Evolutionary conservation across 116 monocot genomes (phyloP).

Genomic region (Thalassia testudinum): DNA sequence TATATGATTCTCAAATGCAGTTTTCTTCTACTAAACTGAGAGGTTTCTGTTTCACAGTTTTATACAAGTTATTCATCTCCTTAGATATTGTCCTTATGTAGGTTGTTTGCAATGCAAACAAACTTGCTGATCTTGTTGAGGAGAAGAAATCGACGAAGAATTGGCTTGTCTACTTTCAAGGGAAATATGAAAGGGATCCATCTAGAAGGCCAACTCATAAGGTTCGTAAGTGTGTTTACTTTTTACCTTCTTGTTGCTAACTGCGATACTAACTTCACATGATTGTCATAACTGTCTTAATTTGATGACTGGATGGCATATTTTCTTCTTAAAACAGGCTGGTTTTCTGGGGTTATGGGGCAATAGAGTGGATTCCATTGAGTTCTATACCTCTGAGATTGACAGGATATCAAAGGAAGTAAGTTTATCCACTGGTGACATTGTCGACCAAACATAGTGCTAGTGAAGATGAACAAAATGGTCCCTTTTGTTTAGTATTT

Average conservation of each 20-base stretch:
- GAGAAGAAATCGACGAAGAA: slow-evolving; percentile 49
- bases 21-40: too few relatives aligned
- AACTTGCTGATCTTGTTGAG: slow-evolving; percentile 43
- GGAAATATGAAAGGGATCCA: slow-evolving; percentile 58
- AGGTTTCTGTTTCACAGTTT: too few relatives aligned
- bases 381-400: slow-evolving; percentile 44
- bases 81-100: too few relatives aligned
- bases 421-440: too few relatives aligned
- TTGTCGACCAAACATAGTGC: too few relatives aligned
- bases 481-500: too few relatives aligned
- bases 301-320: not conserved
- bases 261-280: not conserved
- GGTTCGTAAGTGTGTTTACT: slow-evolving; percentile 17
- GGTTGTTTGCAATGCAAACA: slow-evolving; percentile 74
- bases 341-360: slow-evolving; percentile 68
- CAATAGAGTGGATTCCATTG: slow-evolving; percentile 56
- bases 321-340: slow-evolving; percentile 22
- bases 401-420: slow-evolving; percentile 52
- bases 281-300: not conserved
- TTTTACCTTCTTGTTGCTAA: not conserved
- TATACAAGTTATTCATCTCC: too few relatives aligned
- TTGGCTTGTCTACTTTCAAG: slow-evolving; percentile 55
- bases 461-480: too few relatives aligned
- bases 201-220: slow-evolving; percentile 38
- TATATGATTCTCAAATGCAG: too few relatives aligned